These are phyloP conservation scores for Boletus reticuloceps DNA, from an alignment of 768 basidiomycete species.

Conservation along the genomic window DNA sequence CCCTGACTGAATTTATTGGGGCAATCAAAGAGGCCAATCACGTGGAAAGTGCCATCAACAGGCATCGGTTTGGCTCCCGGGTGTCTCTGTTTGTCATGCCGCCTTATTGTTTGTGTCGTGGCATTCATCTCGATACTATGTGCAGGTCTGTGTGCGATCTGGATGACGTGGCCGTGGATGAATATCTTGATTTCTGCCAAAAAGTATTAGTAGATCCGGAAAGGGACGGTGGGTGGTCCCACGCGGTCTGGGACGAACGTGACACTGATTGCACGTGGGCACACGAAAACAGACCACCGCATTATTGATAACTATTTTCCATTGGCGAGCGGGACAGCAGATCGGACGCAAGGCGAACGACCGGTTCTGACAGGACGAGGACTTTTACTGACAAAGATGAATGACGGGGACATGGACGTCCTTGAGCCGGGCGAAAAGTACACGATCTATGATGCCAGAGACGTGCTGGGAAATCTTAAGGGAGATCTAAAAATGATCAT, in stretches of 20 bases:
- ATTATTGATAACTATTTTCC: conserved; percentile 45
- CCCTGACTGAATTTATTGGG: conserved; percentile 45
- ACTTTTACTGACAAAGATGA: conserved; percentile 8
- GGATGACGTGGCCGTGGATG: conserved; percentile 51
- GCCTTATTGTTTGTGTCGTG: conserved; percentile 4
- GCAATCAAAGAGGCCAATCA: conserved; percentile 39
- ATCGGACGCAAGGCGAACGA: background rate
- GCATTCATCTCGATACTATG: background rate
- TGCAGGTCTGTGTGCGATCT: conserved; percentile 55
- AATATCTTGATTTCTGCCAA: conserved; percentile 66
- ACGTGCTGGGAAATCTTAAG: conserved; percentile 58
- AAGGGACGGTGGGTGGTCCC: conserved; percentile 23
- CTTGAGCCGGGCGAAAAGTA: conserved; percentile 58
- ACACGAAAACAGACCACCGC: conserved; percentile 23
- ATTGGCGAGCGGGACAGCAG: conserved; percentile 12
- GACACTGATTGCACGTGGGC: conserved; percentile 7
- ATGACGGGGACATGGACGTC: conserved; percentile 3
- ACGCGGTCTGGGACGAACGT: conserved; percentile 11
- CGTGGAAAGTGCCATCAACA: conserved; percentile 29
- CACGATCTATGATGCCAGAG: conserved; percentile 64
- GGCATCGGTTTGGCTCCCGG: conserved; percentile 42
- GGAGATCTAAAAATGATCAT: conserved; percentile 52
- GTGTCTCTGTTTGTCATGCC: conserved; percentile 43
- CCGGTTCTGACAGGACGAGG: conserved; percentile 1
- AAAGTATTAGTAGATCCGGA: conserved; percentile 42